Conservation (phyloP, 192 early-diverging fungal genomes). For the Coemansia sp. region DNA sequence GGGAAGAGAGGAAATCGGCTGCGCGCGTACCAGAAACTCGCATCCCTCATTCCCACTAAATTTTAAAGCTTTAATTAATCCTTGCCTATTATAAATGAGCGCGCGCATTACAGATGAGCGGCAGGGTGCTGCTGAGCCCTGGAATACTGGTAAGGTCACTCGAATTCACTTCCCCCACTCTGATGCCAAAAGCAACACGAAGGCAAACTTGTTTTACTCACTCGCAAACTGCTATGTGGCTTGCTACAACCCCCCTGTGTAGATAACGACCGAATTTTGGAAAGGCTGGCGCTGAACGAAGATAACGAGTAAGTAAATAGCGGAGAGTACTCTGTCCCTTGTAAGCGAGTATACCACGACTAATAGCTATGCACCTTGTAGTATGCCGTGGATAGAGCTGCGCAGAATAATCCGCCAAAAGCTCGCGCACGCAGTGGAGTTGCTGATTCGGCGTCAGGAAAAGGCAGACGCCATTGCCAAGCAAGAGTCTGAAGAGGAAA, state of each 20-base stretch:
- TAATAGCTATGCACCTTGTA: slow-evolving; percentile 10
- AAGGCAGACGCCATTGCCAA: slow-evolving; percentile 10
- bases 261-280: slow-evolving; percentile 41
- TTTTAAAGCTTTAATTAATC: neutral
- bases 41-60: neutral
- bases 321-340: neutral
- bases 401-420: slow-evolving; percentile 41
- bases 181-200: neutral
- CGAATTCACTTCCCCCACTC: neutral
- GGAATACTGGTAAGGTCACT: slow-evolving; percentile 16
- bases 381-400: slow-evolving; percentile 43
- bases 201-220: neutral
- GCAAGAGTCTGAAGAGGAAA: neutral
- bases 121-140: slow-evolving; percentile 13
- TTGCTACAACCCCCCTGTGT: neutral
- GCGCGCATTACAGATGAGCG: slow-evolving; percentile 12
- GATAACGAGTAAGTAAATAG: slow-evolving; percentile 29
- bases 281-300: slow-evolving; percentile 43
- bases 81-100: slow-evolving; percentile 11
- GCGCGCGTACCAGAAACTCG: neutral
- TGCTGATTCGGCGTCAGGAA: slow-evolving; percentile 10
- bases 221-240: neutral
- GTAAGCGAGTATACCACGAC: neutral
- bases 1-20: neutral
- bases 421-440: slow-evolving; percentile 37